phyloP scores from a whole-genome alignment of 75 land plant genomes.

The Cunninghamia lanceolata region DNA sequence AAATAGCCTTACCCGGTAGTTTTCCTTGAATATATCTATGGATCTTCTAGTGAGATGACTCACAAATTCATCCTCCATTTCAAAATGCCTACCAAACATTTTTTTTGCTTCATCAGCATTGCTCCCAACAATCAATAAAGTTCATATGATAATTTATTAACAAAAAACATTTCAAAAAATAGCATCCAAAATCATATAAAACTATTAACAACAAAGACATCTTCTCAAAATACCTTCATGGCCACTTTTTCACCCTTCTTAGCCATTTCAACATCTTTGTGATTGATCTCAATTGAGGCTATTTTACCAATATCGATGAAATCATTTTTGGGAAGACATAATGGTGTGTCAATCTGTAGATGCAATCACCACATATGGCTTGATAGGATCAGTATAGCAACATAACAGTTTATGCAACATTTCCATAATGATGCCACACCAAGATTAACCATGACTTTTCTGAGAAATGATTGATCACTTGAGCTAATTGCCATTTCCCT shows the following conservation, averaged over 20 bases:
- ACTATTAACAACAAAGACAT: too few species aligned
- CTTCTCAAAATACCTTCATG: too few species aligned
- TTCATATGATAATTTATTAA: too few species aligned
- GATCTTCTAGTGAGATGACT: too few species aligned
- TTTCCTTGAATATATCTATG: slow-evolving; percentile 83
- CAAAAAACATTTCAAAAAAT: too few species aligned
- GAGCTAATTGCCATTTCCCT: too few species aligned
- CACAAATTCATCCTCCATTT: too few species aligned
- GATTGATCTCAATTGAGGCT: slow-evolving; percentile 88
- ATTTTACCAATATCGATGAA: slow-evolving; percentile 84
- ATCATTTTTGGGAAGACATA: slow-evolving; percentile 86
- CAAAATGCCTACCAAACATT: slow-evolving; percentile 95
- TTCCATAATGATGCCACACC: not conserved
- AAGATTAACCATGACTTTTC: not conserved
- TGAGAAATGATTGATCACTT: too few species aligned
- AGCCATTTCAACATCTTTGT: slow-evolving; percentile 82
- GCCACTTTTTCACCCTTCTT: slow-evolving; percentile 92
- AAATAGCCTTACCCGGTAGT: slow-evolving; percentile 58
- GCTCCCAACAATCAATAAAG: slow-evolving; percentile 63
- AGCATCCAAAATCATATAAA: too few species aligned
- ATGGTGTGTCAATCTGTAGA: slow-evolving; percentile 84
- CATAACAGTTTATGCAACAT: too few species aligned
- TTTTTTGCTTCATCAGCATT: slow-evolving; percentile 88
- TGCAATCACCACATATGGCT: not conserved
- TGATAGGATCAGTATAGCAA: not conserved